phyloP scores from a whole-genome alignment of 163 green algal species.

The Picocystis sp. region DNA sequence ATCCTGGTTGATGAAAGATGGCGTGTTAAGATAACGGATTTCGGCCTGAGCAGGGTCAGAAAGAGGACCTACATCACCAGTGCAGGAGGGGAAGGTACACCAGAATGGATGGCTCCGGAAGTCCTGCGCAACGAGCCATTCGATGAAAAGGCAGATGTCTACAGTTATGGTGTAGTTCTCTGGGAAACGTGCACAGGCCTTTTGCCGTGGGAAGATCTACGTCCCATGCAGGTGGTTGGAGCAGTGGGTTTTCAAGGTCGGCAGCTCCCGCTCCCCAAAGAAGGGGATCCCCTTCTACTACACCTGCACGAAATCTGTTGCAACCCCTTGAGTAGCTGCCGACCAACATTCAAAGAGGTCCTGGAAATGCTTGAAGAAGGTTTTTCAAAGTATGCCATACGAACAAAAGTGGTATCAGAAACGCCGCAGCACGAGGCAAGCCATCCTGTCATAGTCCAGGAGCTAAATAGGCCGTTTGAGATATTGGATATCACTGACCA shows the following conservation, averaged over 20 bases:
- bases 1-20: constrained; percentile 78
- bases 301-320: constrained; percentile 23
- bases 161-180: constrained; percentile 31
- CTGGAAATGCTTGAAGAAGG: constrained; percentile 27
- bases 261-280: constrained; percentile 39
- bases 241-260: constrained; percentile 55
- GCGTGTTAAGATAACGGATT: constrained; percentile 70
- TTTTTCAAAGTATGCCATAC: constrained; percentile 14
- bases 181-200: constrained; percentile 25
- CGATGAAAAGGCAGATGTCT: constrained; percentile 76
- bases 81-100: constrained; percentile 7
- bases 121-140: constrained; percentile 59
- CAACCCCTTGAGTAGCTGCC: constrained; percentile 11
- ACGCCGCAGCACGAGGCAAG: no score
- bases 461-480: no score
- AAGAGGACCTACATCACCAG: no score
- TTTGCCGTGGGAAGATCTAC: constrained; percentile 53
- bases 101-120: constrained; percentile 81
- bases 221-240: constrained; percentile 66
- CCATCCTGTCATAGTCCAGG: no score
- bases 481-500: no score
- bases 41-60: constrained; percentile 42
- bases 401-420: no score
- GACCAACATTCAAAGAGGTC: constrained; percentile 28
- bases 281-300: constrained; percentile 31